Base-by-base conservation (phyloP, 768 basidiomycete genomes). In the Suillus discolor region DNA sequence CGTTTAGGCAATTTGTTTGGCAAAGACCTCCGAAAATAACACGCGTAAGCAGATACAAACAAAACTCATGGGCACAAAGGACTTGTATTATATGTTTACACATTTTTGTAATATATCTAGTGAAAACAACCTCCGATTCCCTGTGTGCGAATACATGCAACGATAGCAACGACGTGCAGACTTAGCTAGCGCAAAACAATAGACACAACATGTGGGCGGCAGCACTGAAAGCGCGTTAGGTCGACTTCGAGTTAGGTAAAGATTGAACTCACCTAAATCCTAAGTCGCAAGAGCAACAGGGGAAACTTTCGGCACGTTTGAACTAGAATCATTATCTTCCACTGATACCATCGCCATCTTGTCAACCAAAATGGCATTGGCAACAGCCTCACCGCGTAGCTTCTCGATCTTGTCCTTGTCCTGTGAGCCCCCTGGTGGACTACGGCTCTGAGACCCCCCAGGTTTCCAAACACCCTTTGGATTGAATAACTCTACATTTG, bases 1-100 rank as follows among this genome's bases (percentile, higher is more conserved):
- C 82, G 67, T 86, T 79, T 83, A 86, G 41, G 66, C 34, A 2
- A 11, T 13, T 66, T 79, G 67, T 80, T 80, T 77, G 75, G 71
- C 75, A 73, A 75, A 34, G 61, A 67, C 78, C 66, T 78, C 60
- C 25, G 70, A 77, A 73, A 73, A 62, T 69, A 75, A 74, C 67
- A 72, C 20, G 12, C 3, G 6, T 31, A 42, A 60, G 28, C 41
- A 60, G 6, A 70, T 67, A 70, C 68, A 72, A 39, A 65, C 51
- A 23, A 18, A 47, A 25, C 6, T 57, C 18, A 18, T 28, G 28
- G 64, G 59, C 60, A 66, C 67, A 69, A 69, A 70, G 62, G n/a
- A 54, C 3, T 55, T 67, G 66, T 69, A 78, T 76, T 78, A 78
- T 72, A 76, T 76, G 71, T 76, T 73, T 77, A 77, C 75, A 77